Evolutionary conservation across 2,329 filamentous ascomycete genomes (phyloP).

Genomic region (Pseudogymnoascus sp.): DNA sequence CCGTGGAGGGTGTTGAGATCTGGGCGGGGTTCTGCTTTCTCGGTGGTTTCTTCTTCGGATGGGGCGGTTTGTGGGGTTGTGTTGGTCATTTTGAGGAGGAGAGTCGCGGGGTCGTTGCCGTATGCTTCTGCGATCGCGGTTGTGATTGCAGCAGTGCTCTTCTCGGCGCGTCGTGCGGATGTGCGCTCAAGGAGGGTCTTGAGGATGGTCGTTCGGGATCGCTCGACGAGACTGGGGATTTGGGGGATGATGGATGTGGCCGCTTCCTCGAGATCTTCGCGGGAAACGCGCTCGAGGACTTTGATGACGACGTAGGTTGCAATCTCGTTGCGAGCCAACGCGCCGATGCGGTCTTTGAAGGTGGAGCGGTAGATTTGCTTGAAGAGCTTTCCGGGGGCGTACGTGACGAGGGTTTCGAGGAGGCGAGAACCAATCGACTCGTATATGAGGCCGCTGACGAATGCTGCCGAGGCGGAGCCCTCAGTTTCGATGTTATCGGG

Average conservation of each 20-base stretch:
- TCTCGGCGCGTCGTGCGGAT: constrained; percentile 55
- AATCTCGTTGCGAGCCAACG: constrained; percentile 79
- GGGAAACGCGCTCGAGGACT: constrained; percentile 74
- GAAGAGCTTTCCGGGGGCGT: constrained; percentile 81
- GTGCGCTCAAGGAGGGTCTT: constrained; percentile 79
- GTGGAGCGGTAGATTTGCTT: constrained; percentile 76
- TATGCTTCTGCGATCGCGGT: constrained; percentile 49
- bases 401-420: constrained; percentile 75
- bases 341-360: constrained; percentile 72
- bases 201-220: constrained; percentile 70
- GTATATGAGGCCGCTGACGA: constrained; percentile 82
- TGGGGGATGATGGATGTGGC: constrained; percentile 66
- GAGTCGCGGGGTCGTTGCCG: constrained; percentile 39
- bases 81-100: constrained; percentile 54
- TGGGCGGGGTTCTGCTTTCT: constrained; percentile 25
- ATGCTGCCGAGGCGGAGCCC: constrained; percentile 64
- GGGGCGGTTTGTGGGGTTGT: constrained; percentile 44
- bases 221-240: constrained; percentile 63
- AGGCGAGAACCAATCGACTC: constrained; percentile 85
- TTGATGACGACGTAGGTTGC: constrained; percentile 81
- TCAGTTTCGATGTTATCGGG: constrained; percentile 72
- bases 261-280: constrained; percentile 72
- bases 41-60: constrained; percentile 27
- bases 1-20: constrained; percentile 56
- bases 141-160: constrained; percentile 40